Evolutionary conservation across 352 stramenopile species (phyloP).

Genomic region (Phytophthora boehmeriae): DNA sequence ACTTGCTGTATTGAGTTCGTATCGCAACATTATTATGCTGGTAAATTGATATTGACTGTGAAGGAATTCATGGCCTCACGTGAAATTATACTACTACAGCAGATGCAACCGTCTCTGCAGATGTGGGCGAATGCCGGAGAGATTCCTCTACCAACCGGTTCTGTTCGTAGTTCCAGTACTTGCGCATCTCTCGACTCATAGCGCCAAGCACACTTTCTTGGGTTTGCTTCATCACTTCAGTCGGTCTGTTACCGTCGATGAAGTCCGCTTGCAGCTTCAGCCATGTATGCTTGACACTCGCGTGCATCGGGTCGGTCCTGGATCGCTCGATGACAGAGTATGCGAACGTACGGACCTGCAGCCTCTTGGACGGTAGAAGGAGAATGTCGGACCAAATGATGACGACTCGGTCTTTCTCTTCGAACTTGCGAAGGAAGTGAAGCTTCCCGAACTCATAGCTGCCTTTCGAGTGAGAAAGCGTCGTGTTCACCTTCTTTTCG

Average conservation of each 20-base stretch:
- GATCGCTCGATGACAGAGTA: slow-evolving; percentile 10
- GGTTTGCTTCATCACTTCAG: neutral
- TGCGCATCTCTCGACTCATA: slow-evolving; percentile 13
- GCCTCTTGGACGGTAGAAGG: slow-evolving; percentile 10
- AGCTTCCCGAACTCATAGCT: slow-evolving; percentile 13
- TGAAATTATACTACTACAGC: no score
- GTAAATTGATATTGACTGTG: no score
- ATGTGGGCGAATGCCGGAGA: neutral
- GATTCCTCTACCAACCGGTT: slow-evolving; percentile 14
- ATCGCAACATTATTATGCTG: no score
- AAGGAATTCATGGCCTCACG: no score
- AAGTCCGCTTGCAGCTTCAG: slow-evolving; percentile 12
- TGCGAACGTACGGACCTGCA: slow-evolving; percentile 9
- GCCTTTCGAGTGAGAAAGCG: slow-evolving; percentile 3
- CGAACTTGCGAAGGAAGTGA: slow-evolving; percentile 16
- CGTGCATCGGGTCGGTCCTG: neutral
- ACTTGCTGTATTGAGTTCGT: no score
- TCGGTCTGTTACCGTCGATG: neutral
- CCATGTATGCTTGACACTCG: slow-evolving; percentile 6
- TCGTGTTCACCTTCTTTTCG: no score
- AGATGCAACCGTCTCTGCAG: neutral
- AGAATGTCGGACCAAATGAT: slow-evolving; percentile 14
- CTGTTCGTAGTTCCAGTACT: slow-evolving; percentile 24
- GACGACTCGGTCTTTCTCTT: slow-evolving; percentile 12
- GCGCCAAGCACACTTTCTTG: slow-evolving; percentile 14